Evolutionary conservation across 1,139 yeast species (phyloP).

Genomic region (Candida frijolesensis): DNA sequence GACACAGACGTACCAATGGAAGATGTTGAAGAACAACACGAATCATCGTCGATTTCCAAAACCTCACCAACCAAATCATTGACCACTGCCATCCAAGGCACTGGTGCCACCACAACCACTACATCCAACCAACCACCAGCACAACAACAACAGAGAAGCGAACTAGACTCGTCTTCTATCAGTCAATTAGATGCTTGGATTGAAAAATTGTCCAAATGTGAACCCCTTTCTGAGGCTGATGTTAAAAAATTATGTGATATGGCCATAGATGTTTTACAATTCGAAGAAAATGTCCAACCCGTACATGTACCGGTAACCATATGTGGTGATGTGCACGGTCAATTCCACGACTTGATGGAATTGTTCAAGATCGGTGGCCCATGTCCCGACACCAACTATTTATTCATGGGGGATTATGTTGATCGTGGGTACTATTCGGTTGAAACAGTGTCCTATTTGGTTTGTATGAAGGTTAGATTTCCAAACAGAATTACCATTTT

Average conservation of each 20-base stretch:
- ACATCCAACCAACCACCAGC: slow-evolving; percentile 4
- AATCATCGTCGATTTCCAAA: slow-evolving; percentile 12
- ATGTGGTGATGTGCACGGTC: slow-evolving; percentile 99
- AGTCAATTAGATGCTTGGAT: slow-evolving; percentile 88
- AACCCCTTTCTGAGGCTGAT: slow-evolving; percentile 80
- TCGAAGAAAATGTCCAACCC: slow-evolving; percentile 91
- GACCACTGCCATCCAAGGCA: slow-evolving; percentile 8
- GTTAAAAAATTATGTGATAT: slow-evolving; percentile 80
- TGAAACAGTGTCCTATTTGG: slow-evolving; percentile 87
- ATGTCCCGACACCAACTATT: slow-evolving; percentile 76
- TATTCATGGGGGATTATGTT: slow-evolving; percentile 93
- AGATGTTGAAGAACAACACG: slow-evolving; percentile 56
- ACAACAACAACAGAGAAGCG: slow-evolving; percentile 8
- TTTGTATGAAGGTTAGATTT: slow-evolving; percentile 90
- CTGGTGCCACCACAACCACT: slow-evolving; percentile 5
- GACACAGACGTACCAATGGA: slow-evolving; percentile 75
- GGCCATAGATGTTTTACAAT: slow-evolving; percentile 90
- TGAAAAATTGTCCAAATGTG: slow-evolving; percentile 74
- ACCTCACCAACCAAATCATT: not conserved
- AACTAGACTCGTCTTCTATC: slow-evolving; percentile 28
- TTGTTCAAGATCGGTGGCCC: slow-evolving; percentile 93
- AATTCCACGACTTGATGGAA: slow-evolving; percentile 91
- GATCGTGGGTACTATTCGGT: slow-evolving; percentile 94
- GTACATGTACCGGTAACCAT: slow-evolving; percentile 94
- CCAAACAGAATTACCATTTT: slow-evolving; percentile 92